Evolutionary conservation across 2,329 filamentous ascomycete genomes (phyloP), one percentile per base, ranked within the genome.

Genomic region (Juglanconis sp.): DNA sequence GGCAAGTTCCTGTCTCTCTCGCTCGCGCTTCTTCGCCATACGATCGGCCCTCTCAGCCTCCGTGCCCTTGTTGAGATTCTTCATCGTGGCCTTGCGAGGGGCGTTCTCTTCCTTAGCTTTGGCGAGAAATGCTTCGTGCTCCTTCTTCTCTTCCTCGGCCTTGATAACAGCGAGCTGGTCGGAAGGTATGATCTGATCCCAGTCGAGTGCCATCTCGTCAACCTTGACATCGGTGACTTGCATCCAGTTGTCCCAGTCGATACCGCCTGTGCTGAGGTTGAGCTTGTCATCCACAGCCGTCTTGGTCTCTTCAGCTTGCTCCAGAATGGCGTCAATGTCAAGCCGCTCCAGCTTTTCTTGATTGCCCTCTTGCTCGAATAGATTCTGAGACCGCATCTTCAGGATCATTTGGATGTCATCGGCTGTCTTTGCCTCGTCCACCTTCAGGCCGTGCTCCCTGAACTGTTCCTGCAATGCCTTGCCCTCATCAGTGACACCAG

Each of bases 201-300:
- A 99, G 67, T 96, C 92, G 32, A 98, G 87, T 65, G 79, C 77
- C 53, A 86, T 78, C 54, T 87, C 83, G 61, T 98, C 91, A 31
- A 98, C 90, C 76, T 98, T 98, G 74, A 98, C 94, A 73, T 99
- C 95, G 1, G 95, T 97, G 70, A 96, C 96, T 71, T 98, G 92
- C 78, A 99, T 87, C 74, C 98, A 99, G 64, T 96, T 96, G 71
- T 97, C 94, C 77, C 95, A 87, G 67, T 87, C 84, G 53, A 87
- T 87, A 58, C 84, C 95, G 70, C 95, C 96, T 70, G 94, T 95
- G 61, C 93, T 96, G 48, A 96, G 90, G 61, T 87, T 87, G 71
- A 98, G 92, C 71, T 93, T 92, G 73, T 96, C 92, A 30, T 94
- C 90, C 58, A 97, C 90, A 74, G 97, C 93, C 0, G 95, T 98